These are phyloP conservation scores for Cadophora sp. DNA, from an alignment of 2,329 filamentous ascomycete genomes.

Conservation along the genomic window DNA sequence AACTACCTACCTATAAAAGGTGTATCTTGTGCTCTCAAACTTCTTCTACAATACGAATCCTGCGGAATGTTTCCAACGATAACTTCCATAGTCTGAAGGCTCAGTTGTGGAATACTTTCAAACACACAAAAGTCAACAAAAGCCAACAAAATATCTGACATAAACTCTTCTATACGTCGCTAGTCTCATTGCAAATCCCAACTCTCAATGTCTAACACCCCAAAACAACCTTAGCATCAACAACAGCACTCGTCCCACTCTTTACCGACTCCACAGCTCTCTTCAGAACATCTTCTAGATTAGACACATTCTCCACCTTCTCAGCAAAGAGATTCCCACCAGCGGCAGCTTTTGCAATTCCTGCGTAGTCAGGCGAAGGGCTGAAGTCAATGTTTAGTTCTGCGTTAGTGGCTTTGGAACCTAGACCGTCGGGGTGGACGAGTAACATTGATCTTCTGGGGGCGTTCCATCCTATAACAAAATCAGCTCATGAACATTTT, in stretches of 20 bases:
- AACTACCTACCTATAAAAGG: no score
- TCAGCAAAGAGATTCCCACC: slow-evolving; percentile 68
- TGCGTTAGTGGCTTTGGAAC: slow-evolving; percentile 65
- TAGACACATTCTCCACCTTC: slow-evolving; percentile 60
- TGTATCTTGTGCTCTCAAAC: no score
- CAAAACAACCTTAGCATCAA: slow-evolving; percentile 54
- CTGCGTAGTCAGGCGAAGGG: slow-evolving; percentile 70
- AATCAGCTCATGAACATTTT: neutral
- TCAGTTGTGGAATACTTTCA: no score
- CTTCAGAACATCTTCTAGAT: slow-evolving; percentile 60
- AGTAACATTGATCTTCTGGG: slow-evolving; percentile 66
- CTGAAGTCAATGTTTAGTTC: slow-evolving; percentile 72
- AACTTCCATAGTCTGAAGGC: no score
- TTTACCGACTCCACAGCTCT: slow-evolving; percentile 66
- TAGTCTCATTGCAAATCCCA: neutral
- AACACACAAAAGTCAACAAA: no score
- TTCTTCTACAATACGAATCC: no score
- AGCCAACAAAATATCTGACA: neutral
- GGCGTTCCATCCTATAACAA: slow-evolving; percentile 65
- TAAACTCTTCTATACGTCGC: neutral
- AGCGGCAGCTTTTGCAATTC: slow-evolving; percentile 70
- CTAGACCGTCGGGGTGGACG: slow-evolving; percentile 69
- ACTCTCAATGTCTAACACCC: slow-evolving; percentile 36
- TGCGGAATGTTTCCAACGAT: no score
- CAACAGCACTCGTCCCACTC: slow-evolving; percentile 62